A percentile compares a stretch with the other conserved stretches of the same genome.
phyloP scores from a whole-genome alignment of 129 eudicot genomes.

The Centaurea solstitialis region DNA sequence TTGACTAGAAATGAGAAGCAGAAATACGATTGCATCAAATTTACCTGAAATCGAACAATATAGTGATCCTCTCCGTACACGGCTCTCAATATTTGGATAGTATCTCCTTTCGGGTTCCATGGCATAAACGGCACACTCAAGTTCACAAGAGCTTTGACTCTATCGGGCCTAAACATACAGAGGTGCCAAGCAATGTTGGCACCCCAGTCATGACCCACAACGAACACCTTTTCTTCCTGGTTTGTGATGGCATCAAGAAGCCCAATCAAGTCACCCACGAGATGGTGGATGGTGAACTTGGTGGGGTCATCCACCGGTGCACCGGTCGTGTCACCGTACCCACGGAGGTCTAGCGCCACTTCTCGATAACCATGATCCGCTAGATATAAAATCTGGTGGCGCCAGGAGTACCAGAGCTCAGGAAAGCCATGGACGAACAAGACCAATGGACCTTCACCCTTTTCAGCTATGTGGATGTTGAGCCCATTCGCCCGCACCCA shows the following conservation, averaged over 20 bases:
- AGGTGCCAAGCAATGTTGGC: conserved; percentile 23
- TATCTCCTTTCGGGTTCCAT: background rate
- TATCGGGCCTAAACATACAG: conserved; percentile 37
- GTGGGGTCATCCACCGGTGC: conserved; percentile 23
- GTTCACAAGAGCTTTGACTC: background rate
- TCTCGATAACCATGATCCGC: conserved; percentile 37
- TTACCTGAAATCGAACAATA: conserved; percentile 41
- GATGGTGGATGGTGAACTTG: conserved; percentile 30
- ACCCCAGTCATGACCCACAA: conserved; percentile 38
- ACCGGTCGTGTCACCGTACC: conserved; percentile 42
- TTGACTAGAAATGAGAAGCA: too few relatives aligned
- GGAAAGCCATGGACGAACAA: conserved; percentile 44
- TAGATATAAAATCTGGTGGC: conserved; percentile 34
- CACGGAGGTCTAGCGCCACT: conserved; percentile 49
- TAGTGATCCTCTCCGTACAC: conserved; percentile 35
- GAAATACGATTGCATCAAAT: too few relatives aligned
- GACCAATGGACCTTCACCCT: conserved; percentile 35
- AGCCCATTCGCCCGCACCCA: conserved; percentile 25
- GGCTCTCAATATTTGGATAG: background rate
- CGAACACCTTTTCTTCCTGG: conserved; percentile 26
- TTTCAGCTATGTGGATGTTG: conserved; percentile 32
- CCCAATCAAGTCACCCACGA: conserved; percentile 39
- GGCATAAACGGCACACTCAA: background rate
- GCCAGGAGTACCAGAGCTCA: conserved; percentile 33
- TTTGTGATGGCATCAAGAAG: conserved; percentile 28